Base-by-base conservation (phyloP, 495 filamentous ascomycete genomes). In the Penicillium verhagenii region DNA sequence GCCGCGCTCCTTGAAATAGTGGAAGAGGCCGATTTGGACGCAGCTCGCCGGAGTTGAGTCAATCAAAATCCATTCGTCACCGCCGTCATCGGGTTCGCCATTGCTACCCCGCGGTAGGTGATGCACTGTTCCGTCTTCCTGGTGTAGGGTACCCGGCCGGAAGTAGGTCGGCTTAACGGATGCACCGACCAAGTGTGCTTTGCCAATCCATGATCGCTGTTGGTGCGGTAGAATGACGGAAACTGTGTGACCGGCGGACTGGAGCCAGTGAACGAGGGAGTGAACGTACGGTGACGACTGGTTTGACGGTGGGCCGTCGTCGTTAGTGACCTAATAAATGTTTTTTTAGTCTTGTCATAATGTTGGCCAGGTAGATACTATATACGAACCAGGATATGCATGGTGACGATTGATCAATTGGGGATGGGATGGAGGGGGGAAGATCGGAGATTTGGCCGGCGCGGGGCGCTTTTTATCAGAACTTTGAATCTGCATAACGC, bases 121-220 rank as follows among this genome's bases (percentile, higher is more conserved):
- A 65, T 87, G 82, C 21, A 77, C 84, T 14, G 83, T 87, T 28
- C 89, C 89, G 58, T 88, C 80, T 63, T 88, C 85, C 53, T 79
- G 65, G 61, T 83, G 81, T 3, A 87, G 69, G 0, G 85, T 78
- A 49, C 81, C 76, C 9, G 83, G 79, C 7, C 89, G 88, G 78
- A 92, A 98, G 72, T 96, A 96, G n/a, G 85, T 85, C 3, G 92
- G 91, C 54, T 87, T 89, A 37, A 96, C 82, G 18, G 87, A 86
- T 61, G 90, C 85, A 50, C 91, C 91, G 56, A 96, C 86, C 39
- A 97, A 85, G 67, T 97, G 93, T 19, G 94, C 94, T 76, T 98
- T 98, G 52, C 92, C 91, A 60, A 98, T 97, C 94, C 94, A 98
- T 49, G 90, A 95, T 44, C 92, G 87, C 72, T 98, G 94, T 9